A percentile compares a stretch with the other conserved stretches of the same genome.
Conservation (phyloP, 108 stramenopile species). For the Seminavis robusta region DNA sequence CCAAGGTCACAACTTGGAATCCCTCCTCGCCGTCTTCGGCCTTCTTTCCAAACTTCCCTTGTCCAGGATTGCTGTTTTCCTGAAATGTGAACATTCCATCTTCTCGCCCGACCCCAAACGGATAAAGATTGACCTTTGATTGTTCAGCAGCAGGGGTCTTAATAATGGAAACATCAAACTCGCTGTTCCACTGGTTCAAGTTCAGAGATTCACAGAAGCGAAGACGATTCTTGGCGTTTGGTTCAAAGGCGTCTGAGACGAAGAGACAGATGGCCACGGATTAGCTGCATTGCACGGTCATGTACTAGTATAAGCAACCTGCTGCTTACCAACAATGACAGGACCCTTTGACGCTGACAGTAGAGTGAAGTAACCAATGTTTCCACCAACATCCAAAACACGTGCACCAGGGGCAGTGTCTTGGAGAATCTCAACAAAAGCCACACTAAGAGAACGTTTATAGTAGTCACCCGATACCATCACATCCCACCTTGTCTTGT, state of each 20-base stretch:
- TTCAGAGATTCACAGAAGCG: constrained; percentile 10
- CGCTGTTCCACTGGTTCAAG: constrained; percentile 34
- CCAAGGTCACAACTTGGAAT: constrained; percentile 24
- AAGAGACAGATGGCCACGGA: too few species aligned
- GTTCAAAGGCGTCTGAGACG: constrained; percentile 8
- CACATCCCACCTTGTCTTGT: too few species aligned
- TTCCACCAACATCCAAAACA: constrained; percentile 16
- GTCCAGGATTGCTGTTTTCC: constrained; percentile 13
- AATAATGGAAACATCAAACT: not conserved
- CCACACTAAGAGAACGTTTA: not conserved
- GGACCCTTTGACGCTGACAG: not conserved
- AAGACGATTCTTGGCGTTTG: not conserved
- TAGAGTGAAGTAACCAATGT: constrained; percentile 14
- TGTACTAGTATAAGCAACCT: too few species aligned
- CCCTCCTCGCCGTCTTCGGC: not conserved
- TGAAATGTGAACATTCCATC: too few species aligned
- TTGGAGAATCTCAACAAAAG: not conserved
- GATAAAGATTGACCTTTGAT: too few species aligned
- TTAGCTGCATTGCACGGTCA: too few species aligned
- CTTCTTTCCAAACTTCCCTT: constrained; percentile 8
- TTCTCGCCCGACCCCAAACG: too few species aligned
- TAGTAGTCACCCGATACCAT: too few species aligned
- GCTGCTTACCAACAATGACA: not conserved
- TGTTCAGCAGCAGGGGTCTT: too few species aligned
- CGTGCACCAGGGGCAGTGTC: not conserved